phyloP scores from a whole-genome alignment of 208 protist species.

The Phytomonas sp. region DNA sequence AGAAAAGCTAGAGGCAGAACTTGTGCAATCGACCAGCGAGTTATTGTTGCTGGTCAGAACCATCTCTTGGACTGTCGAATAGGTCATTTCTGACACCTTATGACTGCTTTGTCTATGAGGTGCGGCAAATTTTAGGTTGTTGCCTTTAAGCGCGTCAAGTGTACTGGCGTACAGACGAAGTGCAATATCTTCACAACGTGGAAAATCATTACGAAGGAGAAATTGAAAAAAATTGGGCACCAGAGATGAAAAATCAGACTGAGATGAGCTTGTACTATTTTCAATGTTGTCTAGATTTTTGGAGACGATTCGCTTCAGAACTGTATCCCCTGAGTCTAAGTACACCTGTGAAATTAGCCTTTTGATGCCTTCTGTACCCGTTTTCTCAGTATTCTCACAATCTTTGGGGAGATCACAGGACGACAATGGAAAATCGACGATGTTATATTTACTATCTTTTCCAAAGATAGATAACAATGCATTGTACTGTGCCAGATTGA shows the following conservation, averaged over 20 bases:
- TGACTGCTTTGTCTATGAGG: background rate
- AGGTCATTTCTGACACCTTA: background rate
- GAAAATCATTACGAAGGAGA: slow-evolving; percentile 20
- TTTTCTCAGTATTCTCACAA: background rate
- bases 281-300: background rate
- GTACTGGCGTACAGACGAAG: background rate
- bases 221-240: background rate
- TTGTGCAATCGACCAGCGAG: background rate
- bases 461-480: background rate
- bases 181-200: slow-evolving; percentile 8
- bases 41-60: background rate
- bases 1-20: background rate
- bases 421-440: background rate
- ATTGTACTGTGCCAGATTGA: slow-evolving; percentile 28
- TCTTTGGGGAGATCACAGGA: background rate
- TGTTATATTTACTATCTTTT: background rate
- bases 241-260: background rate
- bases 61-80: background rate
- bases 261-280: slow-evolving; percentile 6
- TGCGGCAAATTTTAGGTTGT: background rate
- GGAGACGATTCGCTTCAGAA: slow-evolving; percentile 16
- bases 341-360: background rate
- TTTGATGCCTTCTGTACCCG: background rate
- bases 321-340: slow-evolving; percentile 18
- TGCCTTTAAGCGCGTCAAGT: background rate